Evolutionary conservation across 192 early-diverging fungal species (phyloP).

Genomic region (Entophlyctis helioformis): DNA sequence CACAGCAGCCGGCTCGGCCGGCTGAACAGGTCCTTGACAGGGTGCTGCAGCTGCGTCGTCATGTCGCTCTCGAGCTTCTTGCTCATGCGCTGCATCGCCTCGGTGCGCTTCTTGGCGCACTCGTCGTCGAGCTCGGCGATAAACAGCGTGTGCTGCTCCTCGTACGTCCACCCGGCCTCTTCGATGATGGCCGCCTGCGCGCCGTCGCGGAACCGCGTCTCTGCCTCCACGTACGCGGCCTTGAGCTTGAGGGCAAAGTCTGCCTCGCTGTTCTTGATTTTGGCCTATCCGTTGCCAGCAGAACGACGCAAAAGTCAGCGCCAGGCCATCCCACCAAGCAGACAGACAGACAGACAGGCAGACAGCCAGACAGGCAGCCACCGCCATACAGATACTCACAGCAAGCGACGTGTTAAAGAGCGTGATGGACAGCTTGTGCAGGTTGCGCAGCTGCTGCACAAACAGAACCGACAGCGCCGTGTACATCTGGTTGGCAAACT

Average conservation of each 20-base stretch:
- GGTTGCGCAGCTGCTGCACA: constrained; percentile 78
- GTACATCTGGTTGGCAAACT: constrained; percentile 68
- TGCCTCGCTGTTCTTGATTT: constrained; percentile 32
- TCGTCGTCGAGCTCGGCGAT: constrained; percentile 49
- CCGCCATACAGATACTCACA: constrained; percentile 10
- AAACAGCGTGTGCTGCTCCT: constrained; percentile 44
- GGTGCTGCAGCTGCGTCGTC: too few species aligned
- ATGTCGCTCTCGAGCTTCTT: too few species aligned
- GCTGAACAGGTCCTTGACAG: too few species aligned
- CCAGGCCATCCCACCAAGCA: too few species aligned
- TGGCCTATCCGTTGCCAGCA: constrained; percentile 5
- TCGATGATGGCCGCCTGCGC: constrained; percentile 46
- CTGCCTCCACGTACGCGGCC: constrained; percentile 15
- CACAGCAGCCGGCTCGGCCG: too few species aligned
- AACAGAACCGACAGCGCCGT: constrained; percentile 66
- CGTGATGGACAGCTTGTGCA: constrained; percentile 58
- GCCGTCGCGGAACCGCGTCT: constrained; percentile 27
- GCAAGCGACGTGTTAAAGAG: constrained; percentile 51
- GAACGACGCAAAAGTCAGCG: neutral
- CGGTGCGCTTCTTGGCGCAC: constrained; percentile 40
- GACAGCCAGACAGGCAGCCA: too few species aligned
- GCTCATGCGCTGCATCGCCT: constrained; percentile 60
- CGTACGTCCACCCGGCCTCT: constrained; percentile 60
- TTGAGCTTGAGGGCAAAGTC: constrained; percentile 58
- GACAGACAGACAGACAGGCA: too few species aligned